phyloP scores from a whole-genome alignment of 768 basidiomycete species.

The Trametes coccinea region DNA sequence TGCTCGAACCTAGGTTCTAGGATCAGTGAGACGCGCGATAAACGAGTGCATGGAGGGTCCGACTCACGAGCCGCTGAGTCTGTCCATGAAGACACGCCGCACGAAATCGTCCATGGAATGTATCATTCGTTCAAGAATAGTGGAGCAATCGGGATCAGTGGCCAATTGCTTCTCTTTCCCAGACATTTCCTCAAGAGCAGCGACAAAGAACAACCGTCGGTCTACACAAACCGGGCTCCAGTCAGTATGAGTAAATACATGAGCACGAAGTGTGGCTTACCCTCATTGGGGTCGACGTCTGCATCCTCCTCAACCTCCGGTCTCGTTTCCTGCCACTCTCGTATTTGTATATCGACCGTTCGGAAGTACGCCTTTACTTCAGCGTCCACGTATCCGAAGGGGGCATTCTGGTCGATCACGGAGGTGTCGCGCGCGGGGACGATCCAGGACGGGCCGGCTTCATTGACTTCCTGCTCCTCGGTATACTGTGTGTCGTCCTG shows the following conservation, averaged over 20 bases:
- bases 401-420: conserved; percentile 62
- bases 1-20: conserved; percentile 51
- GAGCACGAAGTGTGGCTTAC: conserved; percentile 37
- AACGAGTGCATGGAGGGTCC: neutral
- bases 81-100: conserved; percentile 87
- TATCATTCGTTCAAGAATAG: conserved; percentile 84
- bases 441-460: conserved; percentile 72
- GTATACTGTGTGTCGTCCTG: conserved; percentile 25
- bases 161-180: conserved; percentile 88
- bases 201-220: conserved; percentile 25
- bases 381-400: conserved; percentile 86
- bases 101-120: conserved; percentile 97
- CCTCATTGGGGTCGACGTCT: conserved; percentile 70
- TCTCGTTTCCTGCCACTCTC: conserved; percentile 74
- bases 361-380: conserved; percentile 94
- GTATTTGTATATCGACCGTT: conserved; percentile 84
- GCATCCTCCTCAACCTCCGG: conserved; percentile 42
- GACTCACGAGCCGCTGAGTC: conserved; percentile 84
- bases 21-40: conserved; percentile 11
- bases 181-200: conserved; percentile 81
- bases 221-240: conserved; percentile 11
- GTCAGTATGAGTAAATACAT: neutral
- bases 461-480: conserved; percentile 18
- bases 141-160: conserved; percentile 92
- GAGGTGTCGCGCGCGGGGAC: conserved; percentile 40